Percentiles rank a stretch among this genome's conserved stretches.
Evolutionary conservation across 768 basidiomycete genomes (phyloP).

Genomic region (Mycena sanguinolenta): DNA sequence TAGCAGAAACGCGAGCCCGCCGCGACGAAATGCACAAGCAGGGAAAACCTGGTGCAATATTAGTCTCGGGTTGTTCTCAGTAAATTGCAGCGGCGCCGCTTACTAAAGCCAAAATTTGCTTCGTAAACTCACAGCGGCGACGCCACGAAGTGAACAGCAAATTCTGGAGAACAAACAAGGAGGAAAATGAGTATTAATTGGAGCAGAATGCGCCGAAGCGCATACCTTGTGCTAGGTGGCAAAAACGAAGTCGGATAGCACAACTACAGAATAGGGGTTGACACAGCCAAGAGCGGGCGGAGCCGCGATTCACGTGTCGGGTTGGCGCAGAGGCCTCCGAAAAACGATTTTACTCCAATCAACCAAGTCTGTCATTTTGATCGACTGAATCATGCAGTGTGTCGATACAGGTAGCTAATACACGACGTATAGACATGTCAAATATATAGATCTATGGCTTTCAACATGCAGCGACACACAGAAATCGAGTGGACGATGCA

Average conservation of each 20-base stretch:
- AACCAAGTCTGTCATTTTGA: too few species aligned
- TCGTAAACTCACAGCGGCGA: neutral
- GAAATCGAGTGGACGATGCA: too few species aligned
- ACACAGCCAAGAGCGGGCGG: too few species aligned
- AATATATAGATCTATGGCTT: too few species aligned
- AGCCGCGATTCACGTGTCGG: neutral
- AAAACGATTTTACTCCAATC: conserved; percentile 19
- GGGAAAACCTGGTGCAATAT: neutral
- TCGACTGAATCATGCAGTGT: too few species aligned
- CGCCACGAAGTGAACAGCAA: neutral
- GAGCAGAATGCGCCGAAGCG: neutral
- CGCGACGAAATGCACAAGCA: neutral
- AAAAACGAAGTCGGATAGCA: neutral
- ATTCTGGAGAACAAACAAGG: neutral
- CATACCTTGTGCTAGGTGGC: neutral
- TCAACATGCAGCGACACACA: too few species aligned
- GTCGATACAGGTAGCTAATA: too few species aligned
- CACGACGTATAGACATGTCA: too few species aligned
- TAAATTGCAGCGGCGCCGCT: neutral
- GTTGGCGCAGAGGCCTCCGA: conserved; percentile 23
- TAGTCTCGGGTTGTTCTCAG: neutral
- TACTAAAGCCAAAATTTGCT: neutral
- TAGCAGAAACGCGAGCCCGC: too few species aligned
- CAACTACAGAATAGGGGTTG: too few species aligned
- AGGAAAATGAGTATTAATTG: neutral